Evolutionary conservation across 2,329 filamentous ascomycete species (phyloP).

Genomic region (Metarhizium robertsii): DNA sequence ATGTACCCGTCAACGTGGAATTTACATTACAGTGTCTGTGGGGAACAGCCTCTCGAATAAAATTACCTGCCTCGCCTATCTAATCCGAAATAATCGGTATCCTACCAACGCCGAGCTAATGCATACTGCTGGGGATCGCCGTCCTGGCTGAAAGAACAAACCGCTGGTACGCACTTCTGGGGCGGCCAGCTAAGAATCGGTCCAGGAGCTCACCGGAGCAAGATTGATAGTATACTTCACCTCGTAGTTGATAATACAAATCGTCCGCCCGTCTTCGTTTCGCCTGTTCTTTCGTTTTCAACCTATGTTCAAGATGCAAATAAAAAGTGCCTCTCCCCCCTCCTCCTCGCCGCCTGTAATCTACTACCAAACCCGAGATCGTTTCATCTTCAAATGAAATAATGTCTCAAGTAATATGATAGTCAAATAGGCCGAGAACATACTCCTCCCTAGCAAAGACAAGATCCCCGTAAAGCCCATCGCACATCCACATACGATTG

Average conservation of each 20-base stretch:
- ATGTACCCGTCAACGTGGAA: background rate
- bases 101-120: background rate
- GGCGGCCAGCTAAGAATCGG: background rate
- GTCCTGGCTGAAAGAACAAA: background rate
- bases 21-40: background rate
- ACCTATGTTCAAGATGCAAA: background rate
- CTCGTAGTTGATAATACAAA: background rate
- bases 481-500: background rate
- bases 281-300: background rate
- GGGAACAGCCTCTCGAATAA: background rate
- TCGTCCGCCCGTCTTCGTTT: background rate
- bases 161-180: background rate
- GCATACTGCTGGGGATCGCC: background rate
- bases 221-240: background rate
- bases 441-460: background rate
- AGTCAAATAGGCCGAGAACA: background rate
- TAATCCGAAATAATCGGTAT: background rate
- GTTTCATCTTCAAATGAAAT: background rate
- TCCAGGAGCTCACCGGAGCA: background rate
- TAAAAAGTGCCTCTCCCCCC: background rate
- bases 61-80: background rate
- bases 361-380: background rate
- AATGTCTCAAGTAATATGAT: background rate
- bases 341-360: background rate
- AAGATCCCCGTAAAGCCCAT: background rate